Base-by-base conservation (phyloP, 208 protist genomes). In the Trypanosomatidae sp. region DNA sequence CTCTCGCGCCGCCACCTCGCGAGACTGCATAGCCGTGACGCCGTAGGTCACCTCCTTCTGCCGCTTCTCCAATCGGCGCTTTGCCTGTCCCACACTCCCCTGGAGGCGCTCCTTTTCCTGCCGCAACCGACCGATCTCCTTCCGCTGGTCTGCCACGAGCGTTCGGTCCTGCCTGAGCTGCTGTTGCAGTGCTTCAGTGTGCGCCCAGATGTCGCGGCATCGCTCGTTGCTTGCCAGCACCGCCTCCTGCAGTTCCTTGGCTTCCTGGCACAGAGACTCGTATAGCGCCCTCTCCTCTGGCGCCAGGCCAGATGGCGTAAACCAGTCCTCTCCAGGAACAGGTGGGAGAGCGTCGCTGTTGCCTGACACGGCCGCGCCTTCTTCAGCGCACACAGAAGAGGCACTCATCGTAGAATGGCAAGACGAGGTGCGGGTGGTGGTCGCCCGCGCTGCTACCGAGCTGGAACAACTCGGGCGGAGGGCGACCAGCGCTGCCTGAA, bases 21-120 rank as follows among this genome's bases (percentile, higher is more conserved):
- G 81, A 3, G 83, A 86, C 69, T 83, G 79, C 25, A 96, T 79
- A 46, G 89, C 86, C 3, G 70, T 67, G 8, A 80, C 76, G 12
- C 87, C 91, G 71, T 96, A 93, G 10, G 49, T 62, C 41, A 96
- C 83, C 44, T 96, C 91, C 59, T 86, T 89, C 69, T 86, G 81
- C 30, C 89, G 83, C 77, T 93, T 94, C 50, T 80, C 69, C 30
- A 96, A 66, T 41, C 70, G 62, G 15, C 55, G 71, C 28, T 60
- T 72, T 55, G 78, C 64, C 22, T 22, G 53, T 22, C 64, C 79
- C 9, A 87, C 77, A 13, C 52, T 53, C 22, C 53, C 70, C 30
- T 69, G 36, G 13, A 93, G 80, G 15, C 15, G 13, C 36, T 88
- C 84, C 28, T 71, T 74, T 44, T 84, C 73, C 30, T 76, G 47